Conservation (phyloP, 2,329 filamentous ascomycete species). For the Ilyonectria mors-panacis region DNA sequence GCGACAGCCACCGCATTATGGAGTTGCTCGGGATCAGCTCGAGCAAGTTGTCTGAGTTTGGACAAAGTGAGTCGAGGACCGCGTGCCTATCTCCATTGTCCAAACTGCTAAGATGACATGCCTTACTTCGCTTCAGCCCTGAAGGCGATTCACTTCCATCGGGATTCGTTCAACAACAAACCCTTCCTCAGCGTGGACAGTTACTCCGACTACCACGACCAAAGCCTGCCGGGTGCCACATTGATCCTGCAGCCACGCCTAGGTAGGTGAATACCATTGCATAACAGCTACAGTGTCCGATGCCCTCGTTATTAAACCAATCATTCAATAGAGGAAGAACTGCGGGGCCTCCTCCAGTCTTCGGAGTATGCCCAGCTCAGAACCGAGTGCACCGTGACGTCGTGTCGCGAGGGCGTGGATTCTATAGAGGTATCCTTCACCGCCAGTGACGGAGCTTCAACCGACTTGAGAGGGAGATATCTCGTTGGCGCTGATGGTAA, state of each 20-base stretch:
- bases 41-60: background rate
- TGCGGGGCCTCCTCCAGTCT: background rate
- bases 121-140: background rate
- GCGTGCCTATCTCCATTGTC: background rate
- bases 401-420: constrained; percentile 1
- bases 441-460: background rate
- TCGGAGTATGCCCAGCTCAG: background rate
- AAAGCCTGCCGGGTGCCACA: background rate
- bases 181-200: background rate
- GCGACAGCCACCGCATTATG: background rate
- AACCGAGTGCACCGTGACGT: background rate
- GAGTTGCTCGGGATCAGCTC: background rate
- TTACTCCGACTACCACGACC: background rate
- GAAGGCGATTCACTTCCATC: background rate
- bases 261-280: background rate
- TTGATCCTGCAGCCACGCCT: background rate
- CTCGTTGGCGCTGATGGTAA: constrained; percentile 15
- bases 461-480: background rate
- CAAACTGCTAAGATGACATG: background rate
- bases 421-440: background rate
- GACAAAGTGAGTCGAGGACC: background rate
- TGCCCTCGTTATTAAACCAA: no score
- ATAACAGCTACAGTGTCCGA: no score
- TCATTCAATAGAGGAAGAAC: constrained; percentile 1
- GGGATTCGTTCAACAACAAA: background rate